Conservation (phyloP, 1,284 basidiomycete species). For the Ustilago xerochloae region DNA sequence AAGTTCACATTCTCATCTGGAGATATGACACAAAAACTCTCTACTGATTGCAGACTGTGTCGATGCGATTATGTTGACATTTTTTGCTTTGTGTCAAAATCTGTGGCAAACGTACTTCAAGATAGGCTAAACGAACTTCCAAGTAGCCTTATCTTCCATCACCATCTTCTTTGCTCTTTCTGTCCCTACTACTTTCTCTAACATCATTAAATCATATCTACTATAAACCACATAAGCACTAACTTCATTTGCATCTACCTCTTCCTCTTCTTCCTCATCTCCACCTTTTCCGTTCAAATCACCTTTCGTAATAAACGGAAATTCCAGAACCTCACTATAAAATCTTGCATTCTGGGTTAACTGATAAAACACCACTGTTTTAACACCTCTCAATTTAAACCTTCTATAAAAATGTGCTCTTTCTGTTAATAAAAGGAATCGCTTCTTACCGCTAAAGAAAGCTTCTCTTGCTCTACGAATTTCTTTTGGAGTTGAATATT, state of each 20-base stretch:
- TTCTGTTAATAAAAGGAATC: slow-evolving; percentile 90
- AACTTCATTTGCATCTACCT: slow-evolving; percentile 77
- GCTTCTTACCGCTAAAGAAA: slow-evolving; percentile 88
- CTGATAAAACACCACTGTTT: slow-evolving; percentile 91
- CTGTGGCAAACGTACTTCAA: too few relatives aligned
- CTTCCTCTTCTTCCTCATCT: slow-evolving; percentile 67
- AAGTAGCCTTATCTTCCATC: slow-evolving; percentile 42
- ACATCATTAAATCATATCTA: slow-evolving; percentile 84
- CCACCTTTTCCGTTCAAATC: background rate
- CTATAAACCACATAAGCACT: slow-evolving; percentile 77
- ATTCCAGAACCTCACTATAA: slow-evolving; percentile 86
- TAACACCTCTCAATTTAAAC: slow-evolving; percentile 78
- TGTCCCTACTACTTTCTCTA: slow-evolving; percentile 80
- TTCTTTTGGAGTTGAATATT: slow-evolving; percentile 94
- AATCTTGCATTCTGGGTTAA: slow-evolving; percentile 90
- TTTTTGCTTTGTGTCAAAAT: too few relatives aligned
- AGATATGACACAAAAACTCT: too few relatives aligned
- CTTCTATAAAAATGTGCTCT: slow-evolving; percentile 97
- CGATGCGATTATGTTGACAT: too few relatives aligned
- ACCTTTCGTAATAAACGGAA: slow-evolving; percentile 77
- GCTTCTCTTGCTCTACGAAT: slow-evolving; percentile 90
- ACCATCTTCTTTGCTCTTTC: slow-evolving; percentile 58
- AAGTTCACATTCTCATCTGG: too few relatives aligned
- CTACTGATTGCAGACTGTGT: too few relatives aligned
- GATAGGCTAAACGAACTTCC: slow-evolving; percentile 63